These are phyloP conservation scores for Amphicarpaea edgeworthii DNA, from an alignment of 306 rosid species.

Conservation along the genomic window DNA sequence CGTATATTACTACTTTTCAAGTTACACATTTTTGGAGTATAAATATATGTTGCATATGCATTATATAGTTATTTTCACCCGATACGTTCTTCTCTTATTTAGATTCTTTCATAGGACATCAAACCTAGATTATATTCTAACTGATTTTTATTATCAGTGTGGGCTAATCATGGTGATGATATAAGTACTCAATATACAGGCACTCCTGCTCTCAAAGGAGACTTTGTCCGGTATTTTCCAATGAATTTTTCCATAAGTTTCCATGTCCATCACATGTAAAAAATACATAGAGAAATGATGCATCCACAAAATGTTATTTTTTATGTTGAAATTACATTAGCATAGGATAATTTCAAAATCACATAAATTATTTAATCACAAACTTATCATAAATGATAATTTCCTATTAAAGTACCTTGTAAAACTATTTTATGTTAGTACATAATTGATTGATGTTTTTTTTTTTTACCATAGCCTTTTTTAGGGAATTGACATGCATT, in stretches of 20 bases:
- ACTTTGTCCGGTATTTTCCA: constrained; percentile 73
- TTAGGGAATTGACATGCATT: background rate
- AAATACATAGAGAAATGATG: background rate
- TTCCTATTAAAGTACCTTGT: too few relatives aligned
- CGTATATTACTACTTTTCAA: constrained; percentile 42
- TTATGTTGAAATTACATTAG: constrained; percentile 11
- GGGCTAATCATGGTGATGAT: constrained; percentile 96
- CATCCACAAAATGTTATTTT: background rate
- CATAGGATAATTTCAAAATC: constrained; percentile 1
- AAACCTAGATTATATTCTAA: constrained; percentile 13
- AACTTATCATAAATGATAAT: too few relatives aligned
- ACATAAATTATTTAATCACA: too few relatives aligned
- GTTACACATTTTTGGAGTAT: constrained; percentile 1
- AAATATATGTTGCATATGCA: background rate
- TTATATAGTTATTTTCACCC: background rate
- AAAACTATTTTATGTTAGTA: too few relatives aligned
- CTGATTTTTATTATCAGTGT: constrained; percentile 59
- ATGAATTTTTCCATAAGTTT: constrained; percentile 23
- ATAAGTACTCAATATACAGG: constrained; percentile 88
- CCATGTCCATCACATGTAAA: background rate
- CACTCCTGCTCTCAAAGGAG: constrained; percentile 89
- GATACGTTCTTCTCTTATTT: background rate
- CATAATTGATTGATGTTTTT: background rate
- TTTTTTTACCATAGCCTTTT: background rate
- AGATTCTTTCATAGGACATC: constrained; percentile 20